phyloP scores from a whole-genome alignment of 1,139 yeast genomes.

The Spathaspora sp. region DNA sequence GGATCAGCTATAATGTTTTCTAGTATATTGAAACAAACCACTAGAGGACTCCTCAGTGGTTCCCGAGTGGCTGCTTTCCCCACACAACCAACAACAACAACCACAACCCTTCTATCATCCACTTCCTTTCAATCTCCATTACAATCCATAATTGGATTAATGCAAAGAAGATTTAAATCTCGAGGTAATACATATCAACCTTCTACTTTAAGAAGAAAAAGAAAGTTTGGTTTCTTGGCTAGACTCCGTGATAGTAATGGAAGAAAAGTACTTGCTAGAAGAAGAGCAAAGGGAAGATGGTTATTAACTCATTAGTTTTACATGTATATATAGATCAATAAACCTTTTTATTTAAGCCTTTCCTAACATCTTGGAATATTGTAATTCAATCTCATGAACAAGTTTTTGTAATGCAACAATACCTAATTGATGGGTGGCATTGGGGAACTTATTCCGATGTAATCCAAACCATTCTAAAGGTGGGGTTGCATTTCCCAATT shows the following conservation, averaged over 20 bases:
- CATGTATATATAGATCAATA: slow-evolving; percentile 1
- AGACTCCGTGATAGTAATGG: slow-evolving; percentile 79
- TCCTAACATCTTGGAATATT: slow-evolving; percentile 49
- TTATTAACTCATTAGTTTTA: slow-evolving; percentile 59
- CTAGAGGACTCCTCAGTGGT: slow-evolving; percentile 6
- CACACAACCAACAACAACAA: neutral
- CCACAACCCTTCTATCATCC: slow-evolving; percentile 1
- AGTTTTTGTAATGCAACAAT: slow-evolving; percentile 73
- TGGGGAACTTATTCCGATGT: slow-evolving; percentile 82
- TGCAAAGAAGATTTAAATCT: slow-evolving; percentile 72
- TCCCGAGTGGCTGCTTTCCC: neutral
- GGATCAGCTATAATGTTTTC: slow-evolving; percentile 11
- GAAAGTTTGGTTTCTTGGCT: slow-evolving; percentile 89
- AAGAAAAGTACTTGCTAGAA: slow-evolving; percentile 71
- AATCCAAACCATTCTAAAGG: slow-evolving; percentile 98
- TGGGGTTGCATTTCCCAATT: slow-evolving; percentile 95
- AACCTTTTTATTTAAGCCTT: slow-evolving; percentile 25
- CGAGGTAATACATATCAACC: slow-evolving; percentile 97
- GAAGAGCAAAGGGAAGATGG: slow-evolving; percentile 94
- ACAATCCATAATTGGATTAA: slow-evolving; percentile 33
- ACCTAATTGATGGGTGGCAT: slow-evolving; percentile 76
- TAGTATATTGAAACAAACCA: slow-evolving; percentile 10
- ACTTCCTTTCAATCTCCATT: slow-evolving; percentile 18
- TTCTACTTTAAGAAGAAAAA: slow-evolving; percentile 83
- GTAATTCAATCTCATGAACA: slow-evolving; percentile 59